Evolutionary conservation across 129 eudicot genomes (phyloP).

Genomic region (Pulicaria dysenterica): DNA sequence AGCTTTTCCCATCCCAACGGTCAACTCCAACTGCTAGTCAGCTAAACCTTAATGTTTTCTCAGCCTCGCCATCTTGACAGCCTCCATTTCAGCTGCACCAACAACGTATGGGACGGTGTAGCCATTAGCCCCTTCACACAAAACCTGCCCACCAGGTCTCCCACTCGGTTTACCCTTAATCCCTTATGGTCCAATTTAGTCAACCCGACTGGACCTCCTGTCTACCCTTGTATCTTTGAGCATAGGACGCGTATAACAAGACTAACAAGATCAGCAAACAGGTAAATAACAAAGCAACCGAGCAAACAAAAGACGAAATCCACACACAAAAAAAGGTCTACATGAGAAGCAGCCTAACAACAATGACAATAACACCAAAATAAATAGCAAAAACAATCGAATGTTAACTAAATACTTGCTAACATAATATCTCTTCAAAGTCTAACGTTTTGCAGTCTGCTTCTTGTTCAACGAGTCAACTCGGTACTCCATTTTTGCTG

Average conservation of each 20-base stretch:
- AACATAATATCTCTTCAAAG: background rate
- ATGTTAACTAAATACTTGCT: constrained; percentile 30
- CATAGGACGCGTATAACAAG: constrained; percentile 5
- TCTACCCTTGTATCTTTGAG: background rate
- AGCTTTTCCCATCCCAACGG: no score
- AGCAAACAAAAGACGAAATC: constrained; percentile 6
- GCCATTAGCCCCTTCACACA: no score
- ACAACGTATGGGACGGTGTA: no score
- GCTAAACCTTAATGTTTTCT: no score
- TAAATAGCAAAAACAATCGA: constrained; percentile 26
- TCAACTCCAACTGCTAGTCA: no score
- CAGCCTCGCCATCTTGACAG: no score
- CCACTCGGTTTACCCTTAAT: background rate
- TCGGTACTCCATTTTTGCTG: constrained; percentile 70
- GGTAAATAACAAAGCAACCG: no score
- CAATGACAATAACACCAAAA: constrained; percentile 26
- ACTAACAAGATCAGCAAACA: background rate
- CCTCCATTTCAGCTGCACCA: no score
- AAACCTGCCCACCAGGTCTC: background rate
- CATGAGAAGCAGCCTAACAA: constrained; percentile 28
- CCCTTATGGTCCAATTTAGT: background rate
- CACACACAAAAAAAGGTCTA: constrained; percentile 25
- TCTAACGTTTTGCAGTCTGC: constrained; percentile 38
- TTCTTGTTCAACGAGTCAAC: constrained; percentile 47
- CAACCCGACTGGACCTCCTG: background rate